Percentiles rank a stretch among this genome's conserved stretches.
Evolutionary conservation across 345 rosid genomes (phyloP).

Genomic region (Draba incana): DNA sequence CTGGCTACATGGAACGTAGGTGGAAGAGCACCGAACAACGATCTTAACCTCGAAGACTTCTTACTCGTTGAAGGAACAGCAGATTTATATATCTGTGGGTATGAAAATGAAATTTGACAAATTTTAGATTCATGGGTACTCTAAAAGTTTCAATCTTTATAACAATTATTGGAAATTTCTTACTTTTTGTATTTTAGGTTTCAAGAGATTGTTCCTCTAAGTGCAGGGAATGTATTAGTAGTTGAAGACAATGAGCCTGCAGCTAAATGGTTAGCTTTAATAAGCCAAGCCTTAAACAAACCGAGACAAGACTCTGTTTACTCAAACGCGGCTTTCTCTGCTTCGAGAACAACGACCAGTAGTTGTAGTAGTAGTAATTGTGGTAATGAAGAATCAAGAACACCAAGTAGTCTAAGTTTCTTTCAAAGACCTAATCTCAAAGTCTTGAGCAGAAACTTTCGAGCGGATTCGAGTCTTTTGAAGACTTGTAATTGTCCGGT

Average conservation of each 20-base stretch:
- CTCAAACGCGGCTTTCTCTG: conserved; percentile 44
- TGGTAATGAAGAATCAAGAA: conserved; percentile 50
- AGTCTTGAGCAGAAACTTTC: conserved; percentile 64
- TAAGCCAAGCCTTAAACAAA: conserved; percentile 81
- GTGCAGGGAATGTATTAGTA: conserved; percentile 93
- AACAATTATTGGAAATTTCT: not conserved
- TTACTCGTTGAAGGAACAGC: conserved; percentile 81
- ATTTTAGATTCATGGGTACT: not conserved
- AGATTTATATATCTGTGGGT: conserved; percentile 94
- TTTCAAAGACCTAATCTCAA: conserved; percentile 82
- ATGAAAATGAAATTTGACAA: conserved; percentile 38
- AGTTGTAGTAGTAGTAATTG: conserved; percentile 24
- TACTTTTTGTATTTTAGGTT: conserved; percentile 50
- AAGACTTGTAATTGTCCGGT: conserved; percentile 79
- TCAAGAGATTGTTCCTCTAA: conserved; percentile 95
- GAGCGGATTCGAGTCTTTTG: conserved; percentile 66
- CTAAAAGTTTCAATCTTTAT: conserved; percentile 4
- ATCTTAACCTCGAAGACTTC: conserved; percentile 84
- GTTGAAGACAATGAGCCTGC: conserved; percentile 96
- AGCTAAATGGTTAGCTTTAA: conserved; percentile 86
- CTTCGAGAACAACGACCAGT: conserved; percentile 35
- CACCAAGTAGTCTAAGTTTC: conserved; percentile 50
- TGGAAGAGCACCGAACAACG: conserved; percentile 74
- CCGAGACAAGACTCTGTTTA: conserved; percentile 45
- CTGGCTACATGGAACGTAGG: conserved; percentile 96